Evolutionary conservation across 768 basidiomycete genomes (phyloP).

Genomic region (Russula virescens): DNA sequence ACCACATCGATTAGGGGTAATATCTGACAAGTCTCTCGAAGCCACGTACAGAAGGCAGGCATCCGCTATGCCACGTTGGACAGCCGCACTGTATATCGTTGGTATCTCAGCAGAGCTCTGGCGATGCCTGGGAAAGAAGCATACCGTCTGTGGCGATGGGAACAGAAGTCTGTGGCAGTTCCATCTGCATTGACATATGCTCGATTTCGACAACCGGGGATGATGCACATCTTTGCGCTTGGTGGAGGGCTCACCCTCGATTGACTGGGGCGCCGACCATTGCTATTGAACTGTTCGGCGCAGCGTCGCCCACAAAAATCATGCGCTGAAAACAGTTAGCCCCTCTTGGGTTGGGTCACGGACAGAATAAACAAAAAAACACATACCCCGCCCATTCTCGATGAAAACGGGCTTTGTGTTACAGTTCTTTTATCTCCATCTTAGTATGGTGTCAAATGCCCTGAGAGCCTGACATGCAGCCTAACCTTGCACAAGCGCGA

Average conservation of each 20-base stretch:
- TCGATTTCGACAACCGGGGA: constrained; percentile 14
- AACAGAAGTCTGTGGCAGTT: constrained; percentile 19
- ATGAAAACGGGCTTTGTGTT: constrained; percentile 21
- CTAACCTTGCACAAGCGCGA: constrained; percentile 24
- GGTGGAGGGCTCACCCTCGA: background rate
- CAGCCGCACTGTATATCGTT: constrained; percentile 12
- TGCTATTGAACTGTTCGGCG: constrained; percentile 10
- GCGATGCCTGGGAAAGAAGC: background rate
- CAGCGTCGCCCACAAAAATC: constrained; percentile 26
- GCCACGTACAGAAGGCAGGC: constrained; percentile 22
- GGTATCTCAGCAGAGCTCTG: background rate
- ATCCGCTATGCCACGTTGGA: constrained; percentile 14
- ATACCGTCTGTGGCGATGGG: constrained; percentile 22
- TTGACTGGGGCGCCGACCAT: background rate
- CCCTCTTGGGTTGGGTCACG: background rate
- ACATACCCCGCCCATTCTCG: constrained; percentile 25
- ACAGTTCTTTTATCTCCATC: constrained; percentile 16
- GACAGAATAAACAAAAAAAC: background rate
- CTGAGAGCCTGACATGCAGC: background rate
- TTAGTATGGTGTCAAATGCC: background rate
- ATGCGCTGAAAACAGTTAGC: constrained; percentile 7
- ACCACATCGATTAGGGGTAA: background rate
- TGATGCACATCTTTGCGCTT: constrained; percentile 4
- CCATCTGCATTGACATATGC: constrained; percentile 20
- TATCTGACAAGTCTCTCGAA: background rate